phyloP scores from a whole-genome alignment of 768 basidiomycete species.

The Pulveroboletus sp. region DNA sequence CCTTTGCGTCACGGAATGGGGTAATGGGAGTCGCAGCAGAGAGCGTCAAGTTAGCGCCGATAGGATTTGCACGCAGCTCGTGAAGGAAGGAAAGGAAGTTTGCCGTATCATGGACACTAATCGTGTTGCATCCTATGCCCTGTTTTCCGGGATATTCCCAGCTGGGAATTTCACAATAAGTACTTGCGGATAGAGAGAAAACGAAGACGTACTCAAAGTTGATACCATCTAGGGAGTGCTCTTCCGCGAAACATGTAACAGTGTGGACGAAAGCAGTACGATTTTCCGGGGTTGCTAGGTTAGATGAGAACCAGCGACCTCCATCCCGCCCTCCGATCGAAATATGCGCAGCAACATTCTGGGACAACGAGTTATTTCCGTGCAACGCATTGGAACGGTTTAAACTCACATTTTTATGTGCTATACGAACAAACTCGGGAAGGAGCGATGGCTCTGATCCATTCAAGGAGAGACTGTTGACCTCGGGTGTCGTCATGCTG shows the following conservation, averaged over 20 bases:
- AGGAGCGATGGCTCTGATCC: slow-evolving; percentile 47
- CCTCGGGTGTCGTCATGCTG: slow-evolving; percentile 35
- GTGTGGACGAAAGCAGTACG: slow-evolving; percentile 67
- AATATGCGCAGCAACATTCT: slow-evolving; percentile 55
- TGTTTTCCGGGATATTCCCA: slow-evolving; percentile 80
- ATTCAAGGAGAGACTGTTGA: slow-evolving; percentile 30
- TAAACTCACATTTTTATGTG: slow-evolving; percentile 34
- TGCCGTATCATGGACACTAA: slow-evolving; percentile 53
- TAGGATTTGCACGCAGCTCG: slow-evolving; percentile 53
- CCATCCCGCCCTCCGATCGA: slow-evolving; percentile 75
- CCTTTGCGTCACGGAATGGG: slow-evolving; percentile 60
- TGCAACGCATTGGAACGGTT: not conserved
- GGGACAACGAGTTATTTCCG: not conserved
- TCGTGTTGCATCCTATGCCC: slow-evolving; percentile 69
- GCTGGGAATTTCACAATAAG: slow-evolving; percentile 37
- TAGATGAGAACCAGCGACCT: slow-evolving; percentile 56
- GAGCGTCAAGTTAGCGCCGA: slow-evolving; percentile 53
- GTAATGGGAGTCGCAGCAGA: slow-evolving; percentile 64
- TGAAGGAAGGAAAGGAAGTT: slow-evolving; percentile 79
- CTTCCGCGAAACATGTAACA: slow-evolving; percentile 40
- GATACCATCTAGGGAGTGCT: slow-evolving; percentile 56
- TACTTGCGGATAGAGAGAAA: not conserved
- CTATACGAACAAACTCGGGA: slow-evolving; percentile 51
- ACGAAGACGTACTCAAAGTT: slow-evolving; percentile 20
- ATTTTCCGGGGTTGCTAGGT: slow-evolving; percentile 52